phyloP scores from a whole-genome alignment of 805 yeast genomes.

The Clavispora asparagi region DNA sequence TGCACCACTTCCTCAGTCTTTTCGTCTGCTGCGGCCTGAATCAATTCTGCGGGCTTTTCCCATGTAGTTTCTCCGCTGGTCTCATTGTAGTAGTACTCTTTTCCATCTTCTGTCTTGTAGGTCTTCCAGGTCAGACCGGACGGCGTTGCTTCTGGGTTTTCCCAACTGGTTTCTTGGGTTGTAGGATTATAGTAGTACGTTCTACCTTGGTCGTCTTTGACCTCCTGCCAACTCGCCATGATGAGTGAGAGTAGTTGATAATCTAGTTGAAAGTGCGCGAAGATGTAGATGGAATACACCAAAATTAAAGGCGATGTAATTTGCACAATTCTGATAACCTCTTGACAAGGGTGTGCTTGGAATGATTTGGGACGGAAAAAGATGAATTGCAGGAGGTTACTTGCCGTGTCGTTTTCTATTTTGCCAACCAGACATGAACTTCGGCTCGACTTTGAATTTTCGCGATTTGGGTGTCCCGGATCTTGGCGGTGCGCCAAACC shows the following conservation, averaged over 20 bases:
- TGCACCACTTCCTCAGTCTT: conserved; percentile 4
- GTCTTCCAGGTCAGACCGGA: conserved; percentile 32
- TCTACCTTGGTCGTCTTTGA: conserved; percentile 59
- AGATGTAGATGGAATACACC: background rate
- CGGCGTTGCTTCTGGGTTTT: conserved; percentile 52
- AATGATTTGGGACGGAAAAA: no score
- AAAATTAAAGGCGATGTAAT: background rate
- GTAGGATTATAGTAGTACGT: conserved; percentile 63
- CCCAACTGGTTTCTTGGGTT: conserved; percentile 76
- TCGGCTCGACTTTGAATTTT: background rate
- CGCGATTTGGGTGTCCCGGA: background rate
- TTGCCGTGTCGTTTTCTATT: no score
- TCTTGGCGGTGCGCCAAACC: no score
- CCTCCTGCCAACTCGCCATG: conserved; percentile 54
- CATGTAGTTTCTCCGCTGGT: conserved; percentile 67
- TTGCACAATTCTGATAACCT: no score
- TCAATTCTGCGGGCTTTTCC: conserved; percentile 63
- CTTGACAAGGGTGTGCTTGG: no score
- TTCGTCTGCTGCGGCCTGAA: conserved; percentile 1
- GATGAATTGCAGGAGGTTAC: no score
- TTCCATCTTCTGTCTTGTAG: conserved; percentile 50
- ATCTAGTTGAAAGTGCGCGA: background rate
- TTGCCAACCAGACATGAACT: no score
- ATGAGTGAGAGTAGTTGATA: background rate
- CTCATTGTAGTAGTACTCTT: conserved; percentile 63